These are phyloP conservation scores for Saccharomycopsis guyanensis DNA, from an alignment of 805 yeast species.

Conservation along the genomic window DNA sequence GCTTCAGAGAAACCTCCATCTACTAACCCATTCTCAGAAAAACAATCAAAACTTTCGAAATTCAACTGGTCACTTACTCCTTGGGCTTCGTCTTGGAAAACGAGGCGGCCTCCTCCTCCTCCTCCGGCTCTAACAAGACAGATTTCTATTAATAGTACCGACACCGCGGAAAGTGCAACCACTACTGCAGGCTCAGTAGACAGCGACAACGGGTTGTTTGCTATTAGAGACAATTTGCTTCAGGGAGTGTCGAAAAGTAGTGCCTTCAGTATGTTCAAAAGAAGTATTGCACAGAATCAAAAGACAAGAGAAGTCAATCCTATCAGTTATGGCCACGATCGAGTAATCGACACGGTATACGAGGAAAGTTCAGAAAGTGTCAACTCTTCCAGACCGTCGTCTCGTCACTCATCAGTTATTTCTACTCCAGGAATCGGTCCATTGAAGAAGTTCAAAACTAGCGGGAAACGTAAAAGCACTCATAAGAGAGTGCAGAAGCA, in stretches of 20 bases:
- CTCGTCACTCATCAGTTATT: not conserved
- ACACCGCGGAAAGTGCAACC: slow-evolving; percentile 1
- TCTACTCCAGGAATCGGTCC: not conserved
- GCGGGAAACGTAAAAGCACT: not conserved
- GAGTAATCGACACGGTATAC: slow-evolving; percentile 22
- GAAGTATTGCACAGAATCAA: not conserved
- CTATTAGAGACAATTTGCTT: slow-evolving; percentile 16
- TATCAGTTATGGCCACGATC: slow-evolving; percentile 1
- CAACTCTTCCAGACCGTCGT: slow-evolving; percentile 2
- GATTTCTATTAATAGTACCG: slow-evolving; percentile 1
- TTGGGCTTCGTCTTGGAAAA: no score
- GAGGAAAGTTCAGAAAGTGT: slow-evolving; percentile 18
- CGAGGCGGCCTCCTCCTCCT: not conserved
- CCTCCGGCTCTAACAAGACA: not conserved
- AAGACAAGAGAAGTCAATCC: not conserved
- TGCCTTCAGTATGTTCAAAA: not conserved
- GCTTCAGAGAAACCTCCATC: not conserved
- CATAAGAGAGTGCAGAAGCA: not conserved
- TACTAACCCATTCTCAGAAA: not conserved
- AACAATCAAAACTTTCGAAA: not conserved
- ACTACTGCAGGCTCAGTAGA: not conserved
- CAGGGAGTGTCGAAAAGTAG: slow-evolving; percentile 5
- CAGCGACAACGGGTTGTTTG: slow-evolving; percentile 19
- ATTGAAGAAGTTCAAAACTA: not conserved
- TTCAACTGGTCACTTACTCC: not conserved